Base-by-base conservation (phyloP, 73 alveolate genomes). In the Blepharisma stoltei region DNA sequence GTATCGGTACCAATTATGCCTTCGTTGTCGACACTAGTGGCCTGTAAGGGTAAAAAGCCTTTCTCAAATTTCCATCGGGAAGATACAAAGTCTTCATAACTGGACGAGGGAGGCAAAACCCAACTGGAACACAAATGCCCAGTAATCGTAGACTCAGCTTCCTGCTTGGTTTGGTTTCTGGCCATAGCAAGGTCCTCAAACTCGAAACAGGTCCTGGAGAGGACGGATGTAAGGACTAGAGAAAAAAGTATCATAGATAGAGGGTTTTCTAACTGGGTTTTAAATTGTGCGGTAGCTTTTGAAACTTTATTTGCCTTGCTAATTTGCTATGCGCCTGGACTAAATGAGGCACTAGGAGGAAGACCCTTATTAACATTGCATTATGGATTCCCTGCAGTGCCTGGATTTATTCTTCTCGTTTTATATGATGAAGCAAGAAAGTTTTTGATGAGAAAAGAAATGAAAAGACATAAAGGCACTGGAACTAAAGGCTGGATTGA, bases 371-470 rank as follows among this genome's bases (percentile, higher is more conserved):
- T 86, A 23, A 52, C 77, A 46, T 78, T 85, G 21, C 95, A 92
- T 77, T 89, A 78, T 78, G 88, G 85, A n/a, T 73, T 87, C 37
- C 93, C 95, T 7, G 86, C 95, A 37, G 66, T 92, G 81, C 90
- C 93, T 14, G 86, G 71, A 71, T 91, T 84, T 82, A 54, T 79
- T 9, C 77, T 80, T 4, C 54, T 82, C 68, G 44, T 92, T 79
- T 77, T 76, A 79, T 89, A 82, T 77, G 93, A 90, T 23, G 98
- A 92, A 54, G 55, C 76, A 25, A 89, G 98, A 55, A 92, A 92
- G 83, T 73, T 82, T 53, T 55, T 81, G 49, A 60, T 92, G 14
- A 83, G 98, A 70, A 50, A 25, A 43, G 21, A 67, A 18, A 41
- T 6, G 37, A 53, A 44, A 69, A 44, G 27, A 21, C 21, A 23